Base-by-base conservation (phyloP, 352 stramenopile genomes). In the Globisporangium yorkense region DNA sequence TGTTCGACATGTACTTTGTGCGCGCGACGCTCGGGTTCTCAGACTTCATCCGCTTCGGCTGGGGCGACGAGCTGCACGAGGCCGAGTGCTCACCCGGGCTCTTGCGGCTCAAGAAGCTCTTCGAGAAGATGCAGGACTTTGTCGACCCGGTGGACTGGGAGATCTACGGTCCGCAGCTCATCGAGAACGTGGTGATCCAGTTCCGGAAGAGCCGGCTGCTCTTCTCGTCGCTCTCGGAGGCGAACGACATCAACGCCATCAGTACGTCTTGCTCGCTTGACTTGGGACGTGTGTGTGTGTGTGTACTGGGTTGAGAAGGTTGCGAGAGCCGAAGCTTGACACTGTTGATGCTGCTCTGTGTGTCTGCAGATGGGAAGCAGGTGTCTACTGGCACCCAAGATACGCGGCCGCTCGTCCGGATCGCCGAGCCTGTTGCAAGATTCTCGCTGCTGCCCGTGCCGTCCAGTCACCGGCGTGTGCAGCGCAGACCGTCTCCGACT, bases 1-100 rank as follows among this genome's bases (percentile, higher is more conserved):
- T 96, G 8, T 96, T 96, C 53, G 86, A 96, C 56, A 85, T 96
- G 77, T 94, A 96, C 61, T 96, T 94, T 65, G 80, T 96, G 37
- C 86, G 86, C 7, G 81, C 85, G 15, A 89, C 82, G 15, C 68
- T 94, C 24, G 86, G 86, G 10, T 91, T 91, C 57, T 90, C 79
- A 8, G 84, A 92, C 56, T 96, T 96, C 47, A 76, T 92, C 59
- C 86, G 86, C 27, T 96, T 96, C 59, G 86, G 84, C 37, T 96
- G 86, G 86, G 83, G 86, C 27, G 86, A 96, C 51, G 81, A 92
- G 20, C 64, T 92, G 46, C 71, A 89, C 43, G 37, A 43, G 1
- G 72, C 74, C 16, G 74, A 84, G 0, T 84, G 72, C 18, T 78
- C 74, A 12, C 74, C 67, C 45, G 77, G 76, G 1, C 63, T 93